Evolutionary conservation across 352 stramenopile species (phyloP).

Genomic region (Phytopythium vexans): DNA sequence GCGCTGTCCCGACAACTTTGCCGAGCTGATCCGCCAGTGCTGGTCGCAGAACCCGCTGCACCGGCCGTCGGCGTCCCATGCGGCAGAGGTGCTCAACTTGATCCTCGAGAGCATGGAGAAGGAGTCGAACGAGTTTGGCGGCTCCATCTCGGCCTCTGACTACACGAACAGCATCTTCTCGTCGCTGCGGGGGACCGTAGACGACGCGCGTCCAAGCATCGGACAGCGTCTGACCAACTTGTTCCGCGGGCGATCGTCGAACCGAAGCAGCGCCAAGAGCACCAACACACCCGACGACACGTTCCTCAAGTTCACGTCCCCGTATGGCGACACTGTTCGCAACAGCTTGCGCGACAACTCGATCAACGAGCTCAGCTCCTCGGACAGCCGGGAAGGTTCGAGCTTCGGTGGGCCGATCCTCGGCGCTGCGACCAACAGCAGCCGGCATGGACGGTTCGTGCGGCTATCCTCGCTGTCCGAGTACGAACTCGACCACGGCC

Average conservation of each 20-base stretch:
- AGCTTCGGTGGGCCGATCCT: constrained; percentile 24
- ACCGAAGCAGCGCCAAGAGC: constrained; percentile 35
- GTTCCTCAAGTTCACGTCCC: constrained; percentile 50
- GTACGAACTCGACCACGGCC: constrained; percentile 38
- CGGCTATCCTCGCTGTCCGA: constrained; percentile 66
- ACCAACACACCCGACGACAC: constrained; percentile 22
- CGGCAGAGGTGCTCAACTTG: constrained; percentile 41
- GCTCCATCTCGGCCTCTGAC: constrained; percentile 29
- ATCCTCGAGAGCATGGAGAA: constrained; percentile 56
- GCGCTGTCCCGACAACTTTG: constrained; percentile 48
- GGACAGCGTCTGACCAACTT: constrained; percentile 63
- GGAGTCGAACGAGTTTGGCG: constrained; percentile 26
- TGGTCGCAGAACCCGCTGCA: constrained; percentile 45
- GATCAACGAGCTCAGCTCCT: constrained; percentile 20
- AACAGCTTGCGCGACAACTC: constrained; percentile 26
- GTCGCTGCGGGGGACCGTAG: constrained; percentile 32
- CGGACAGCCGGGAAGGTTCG: constrained; percentile 12
- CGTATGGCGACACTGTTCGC: constrained; percentile 21
- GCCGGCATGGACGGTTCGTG: constrained; percentile 21
- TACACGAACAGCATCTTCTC: constrained; percentile 66
- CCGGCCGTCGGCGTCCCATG: constrained; percentile 44
- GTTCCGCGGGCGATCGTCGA: constrained; percentile 49
- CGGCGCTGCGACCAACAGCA: constrained; percentile 22
- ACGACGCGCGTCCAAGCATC: constrained; percentile 32
- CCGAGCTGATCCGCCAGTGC: constrained; percentile 57